phyloP scores from a whole-genome alignment of 352 stramenopile species.

The Phytophthora nicotianae region DNA sequence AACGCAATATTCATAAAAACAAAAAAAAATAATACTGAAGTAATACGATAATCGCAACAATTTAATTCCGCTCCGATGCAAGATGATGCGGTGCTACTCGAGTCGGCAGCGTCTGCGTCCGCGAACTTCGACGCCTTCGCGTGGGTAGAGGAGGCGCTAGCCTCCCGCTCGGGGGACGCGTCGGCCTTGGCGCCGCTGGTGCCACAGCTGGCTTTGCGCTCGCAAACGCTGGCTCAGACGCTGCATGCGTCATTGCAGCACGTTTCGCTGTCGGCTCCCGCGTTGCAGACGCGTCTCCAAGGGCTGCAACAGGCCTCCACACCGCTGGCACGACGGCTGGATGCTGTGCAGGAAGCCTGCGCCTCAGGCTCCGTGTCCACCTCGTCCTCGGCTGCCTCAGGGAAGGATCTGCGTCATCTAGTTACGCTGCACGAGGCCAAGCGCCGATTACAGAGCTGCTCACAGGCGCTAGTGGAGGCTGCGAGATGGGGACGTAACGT shows the following conservation, averaged over 20 bases:
- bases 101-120: constrained; percentile 51
- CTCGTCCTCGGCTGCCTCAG: not conserved
- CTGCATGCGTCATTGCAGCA: constrained; percentile 70
- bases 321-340: constrained; percentile 51
- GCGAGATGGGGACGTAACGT: constrained; percentile 72
- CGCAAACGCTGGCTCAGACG: constrained; percentile 58
- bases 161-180: constrained; percentile 35
- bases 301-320: constrained; percentile 46
- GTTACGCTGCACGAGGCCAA: constrained; percentile 76
- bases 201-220: constrained; percentile 64
- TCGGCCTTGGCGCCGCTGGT: constrained; percentile 47
- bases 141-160: constrained; percentile 72
- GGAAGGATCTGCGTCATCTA: constrained; percentile 54
- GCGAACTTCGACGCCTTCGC: constrained; percentile 70
- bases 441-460: constrained; percentile 63
- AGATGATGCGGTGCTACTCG: constrained; percentile 35
- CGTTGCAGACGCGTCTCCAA: constrained; percentile 63
- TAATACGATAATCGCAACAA: not conserved
- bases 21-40: not conserved
- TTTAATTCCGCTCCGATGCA: constrained; percentile 8
- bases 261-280: constrained; percentile 48
- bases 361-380: constrained; percentile 6
- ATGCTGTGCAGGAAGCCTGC: constrained; percentile 44
- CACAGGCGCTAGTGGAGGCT: constrained; percentile 70
- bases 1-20: too few relatives aligned